Conservation (phyloP, 768 basidiomycete species). For the Grammothele lineata region DNA sequence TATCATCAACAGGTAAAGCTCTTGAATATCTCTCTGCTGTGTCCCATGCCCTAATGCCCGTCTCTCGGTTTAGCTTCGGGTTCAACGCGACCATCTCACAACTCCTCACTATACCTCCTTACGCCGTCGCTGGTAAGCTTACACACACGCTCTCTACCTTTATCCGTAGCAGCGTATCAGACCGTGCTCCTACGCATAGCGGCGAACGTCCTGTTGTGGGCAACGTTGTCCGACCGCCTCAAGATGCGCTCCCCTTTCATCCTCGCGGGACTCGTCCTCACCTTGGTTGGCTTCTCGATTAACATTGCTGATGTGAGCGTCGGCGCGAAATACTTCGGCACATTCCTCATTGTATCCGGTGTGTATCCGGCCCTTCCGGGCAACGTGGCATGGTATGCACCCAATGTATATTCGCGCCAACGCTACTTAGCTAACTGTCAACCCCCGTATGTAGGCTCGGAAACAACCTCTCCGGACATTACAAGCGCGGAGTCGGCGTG, state of each 20-base stretch:
- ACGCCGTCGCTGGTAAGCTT: slow-evolving; percentile 45
- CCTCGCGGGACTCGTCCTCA: slow-evolving; percentile 40
- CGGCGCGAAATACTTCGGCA: slow-evolving; percentile 69
- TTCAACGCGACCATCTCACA: slow-evolving; percentile 53
- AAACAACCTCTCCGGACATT: slow-evolving; percentile 63
- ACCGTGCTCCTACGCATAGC: slow-evolving; percentile 32
- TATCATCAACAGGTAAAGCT: slow-evolving; percentile 12
- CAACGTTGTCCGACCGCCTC: slow-evolving; percentile 54
- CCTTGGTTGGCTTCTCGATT: slow-evolving; percentile 61
- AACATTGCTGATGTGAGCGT: slow-evolving; percentile 50
- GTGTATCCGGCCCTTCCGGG: slow-evolving; percentile 36
- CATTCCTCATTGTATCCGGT: slow-evolving; percentile 65
- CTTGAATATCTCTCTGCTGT: too few relatives aligned
- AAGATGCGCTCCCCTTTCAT: slow-evolving; percentile 56
- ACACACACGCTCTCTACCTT: too few relatives aligned
- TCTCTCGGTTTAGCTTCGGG: slow-evolving; percentile 48
- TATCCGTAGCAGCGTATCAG: too few relatives aligned
- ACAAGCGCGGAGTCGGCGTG: slow-evolving; percentile 69
- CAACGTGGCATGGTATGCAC: too few relatives aligned
- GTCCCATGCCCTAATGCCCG: too few relatives aligned
- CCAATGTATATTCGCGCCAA: too few relatives aligned
- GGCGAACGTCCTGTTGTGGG: slow-evolving; percentile 44
- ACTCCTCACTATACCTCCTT: slow-evolving; percentile 66
- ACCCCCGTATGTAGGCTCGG: slow-evolving; percentile 45
- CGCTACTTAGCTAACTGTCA: neutral